Conservation (phyloP, 768 basidiomycete genomes). For the Russula dissimulans region DNA sequence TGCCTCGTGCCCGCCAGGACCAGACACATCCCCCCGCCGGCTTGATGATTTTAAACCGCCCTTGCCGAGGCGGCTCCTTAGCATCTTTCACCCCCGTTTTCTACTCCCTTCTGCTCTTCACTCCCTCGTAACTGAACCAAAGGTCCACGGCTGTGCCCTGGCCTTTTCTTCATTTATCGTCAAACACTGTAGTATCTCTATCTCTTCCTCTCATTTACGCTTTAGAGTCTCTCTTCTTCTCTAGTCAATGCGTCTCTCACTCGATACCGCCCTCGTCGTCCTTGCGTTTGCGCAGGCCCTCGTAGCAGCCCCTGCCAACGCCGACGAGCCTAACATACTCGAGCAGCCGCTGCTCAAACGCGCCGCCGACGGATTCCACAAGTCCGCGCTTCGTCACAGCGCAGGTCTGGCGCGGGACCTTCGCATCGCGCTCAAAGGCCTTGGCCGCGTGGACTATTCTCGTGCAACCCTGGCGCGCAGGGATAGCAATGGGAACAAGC, state of each 20-base stretch:
- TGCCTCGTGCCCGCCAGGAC: slow-evolving; percentile 8
- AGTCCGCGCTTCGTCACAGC: slow-evolving; percentile 47
- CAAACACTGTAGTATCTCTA: not conserved
- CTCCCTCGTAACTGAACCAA: not conserved
- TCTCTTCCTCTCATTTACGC: not conserved
- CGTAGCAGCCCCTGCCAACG: slow-evolving; percentile 23
- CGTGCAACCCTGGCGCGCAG: not conserved
- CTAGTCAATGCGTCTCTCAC: slow-evolving; percentile 20
- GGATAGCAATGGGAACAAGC: slow-evolving; percentile 11
- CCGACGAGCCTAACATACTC: slow-evolving; percentile 18
- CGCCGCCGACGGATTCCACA: slow-evolving; percentile 41
- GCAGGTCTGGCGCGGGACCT: slow-evolving; percentile 58
- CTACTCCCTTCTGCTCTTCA: not conserved
- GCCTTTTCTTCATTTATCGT: slow-evolving; percentile 18
- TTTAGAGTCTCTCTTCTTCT: not conserved
- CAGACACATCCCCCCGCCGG: not conserved
- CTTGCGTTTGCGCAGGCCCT: slow-evolving; percentile 28
- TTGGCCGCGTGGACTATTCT: slow-evolving; percentile 30
- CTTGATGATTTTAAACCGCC: slow-evolving; percentile 4
- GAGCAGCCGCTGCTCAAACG: slow-evolving; percentile 31
- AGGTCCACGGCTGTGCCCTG: slow-evolving; percentile 19
- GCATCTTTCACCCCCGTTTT: not conserved
- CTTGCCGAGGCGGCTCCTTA: not conserved
- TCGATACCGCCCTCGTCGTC: slow-evolving; percentile 22
- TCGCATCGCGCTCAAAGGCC: slow-evolving; percentile 50